A percentile compares a stretch with the other conserved stretches of the same genome.
These are phyloP conservation scores for Pogostemon cablin DNA, from an alignment of 257 asterid species.

Conservation along the genomic window DNA sequence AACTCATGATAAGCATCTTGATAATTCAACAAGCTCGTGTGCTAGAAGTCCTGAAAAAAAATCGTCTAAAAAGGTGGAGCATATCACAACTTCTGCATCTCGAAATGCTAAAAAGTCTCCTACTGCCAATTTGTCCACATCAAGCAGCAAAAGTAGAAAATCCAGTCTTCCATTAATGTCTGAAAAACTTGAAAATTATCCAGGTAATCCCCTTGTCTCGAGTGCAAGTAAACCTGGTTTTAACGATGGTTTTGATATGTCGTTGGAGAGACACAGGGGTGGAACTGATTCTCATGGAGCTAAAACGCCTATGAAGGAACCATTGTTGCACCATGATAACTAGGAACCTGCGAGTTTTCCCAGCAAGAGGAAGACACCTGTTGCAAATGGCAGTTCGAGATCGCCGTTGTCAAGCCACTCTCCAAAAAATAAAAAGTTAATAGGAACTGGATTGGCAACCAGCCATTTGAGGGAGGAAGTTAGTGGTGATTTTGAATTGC, in stretches of 20 bases:
- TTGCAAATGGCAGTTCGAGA: conserved; percentile 40
- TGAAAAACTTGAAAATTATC: conserved; percentile 39
- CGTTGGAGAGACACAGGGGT: conserved; percentile 35
- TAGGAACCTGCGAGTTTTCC: conserved; percentile 37
- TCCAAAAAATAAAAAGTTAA: conserved; percentile 21
- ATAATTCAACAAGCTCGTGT: conserved; percentile 39
- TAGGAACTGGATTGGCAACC: conserved; percentile 32
- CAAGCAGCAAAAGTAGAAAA: conserved; percentile 39
- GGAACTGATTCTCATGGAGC: conserved; percentile 33
- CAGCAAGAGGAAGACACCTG: conserved; percentile 46
- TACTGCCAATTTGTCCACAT: conserved; percentile 38
- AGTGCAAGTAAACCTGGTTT: conserved; percentile 32
- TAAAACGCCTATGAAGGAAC: conserved; percentile 39
- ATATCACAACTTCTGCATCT: conserved; percentile 42
- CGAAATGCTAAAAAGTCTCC: conserved; percentile 47
- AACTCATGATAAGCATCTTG: conserved; percentile 35
- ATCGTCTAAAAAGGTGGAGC: conserved; percentile 35
- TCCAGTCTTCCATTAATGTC: conserved; percentile 40
- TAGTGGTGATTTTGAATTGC: conserved; percentile 39
- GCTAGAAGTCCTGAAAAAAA: conserved; percentile 39
- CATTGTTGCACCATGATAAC: conserved; percentile 38
- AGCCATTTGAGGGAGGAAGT: conserved; percentile 29
- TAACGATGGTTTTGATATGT: conserved; percentile 38
- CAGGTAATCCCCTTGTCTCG: conserved; percentile 37
- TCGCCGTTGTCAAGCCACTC: conserved; percentile 38